Base-by-base conservation (phyloP, 2,329 filamentous ascomycete genomes). In the Colletotrichum graminicola region DNA sequence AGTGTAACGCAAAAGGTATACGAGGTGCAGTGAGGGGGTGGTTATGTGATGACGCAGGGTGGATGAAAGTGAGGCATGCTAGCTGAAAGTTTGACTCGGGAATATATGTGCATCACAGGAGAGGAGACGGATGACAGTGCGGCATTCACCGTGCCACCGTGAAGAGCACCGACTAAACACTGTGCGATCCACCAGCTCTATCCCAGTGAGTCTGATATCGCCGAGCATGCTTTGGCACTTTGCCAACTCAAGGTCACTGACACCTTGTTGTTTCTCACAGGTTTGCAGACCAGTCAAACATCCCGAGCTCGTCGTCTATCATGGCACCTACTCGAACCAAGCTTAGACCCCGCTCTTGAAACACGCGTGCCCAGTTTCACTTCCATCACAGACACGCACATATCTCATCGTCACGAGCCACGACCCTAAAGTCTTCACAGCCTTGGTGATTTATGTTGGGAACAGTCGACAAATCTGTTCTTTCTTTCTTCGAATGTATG, bases 1-100 rank as follows among this genome's bases (percentile, higher is more conserved):
- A 41, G 14, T 12, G 26, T 14, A 12, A 14, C 10, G 7, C 14
- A 11, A 11, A 11, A 41, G 41, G 32, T 11, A n/a, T 41, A n/a
- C 51, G 36, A 34, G n/a, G 52, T 5, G 26, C 7, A 12, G 16
- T 52, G 60, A n/a, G 41, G 60, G 45, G 47, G 47, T 41, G 45
- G 32, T 49, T 36, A 21, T 49, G 34, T 62, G 67, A 71, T 72
- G 70, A 72, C 70, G 70, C 67, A 72, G 59, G 32, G 32, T 61
- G 66, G 70, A 71, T 62, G 67, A 54, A 55, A 41, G 59, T 52
- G 62, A 56, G 62, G 59, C 32, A 69, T 49, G 29, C 26, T 56
- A 36, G 10, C 61, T 61, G 51, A 71, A 66, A 66, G 66, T 72
- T 72, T 71, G 61, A 29, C 36, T 16, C 49, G 59, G 49, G 36